Evolutionary conservation across 176 grass and related monocot genomes (phyloP).

Genomic region (Triticum timopheevii): DNA sequence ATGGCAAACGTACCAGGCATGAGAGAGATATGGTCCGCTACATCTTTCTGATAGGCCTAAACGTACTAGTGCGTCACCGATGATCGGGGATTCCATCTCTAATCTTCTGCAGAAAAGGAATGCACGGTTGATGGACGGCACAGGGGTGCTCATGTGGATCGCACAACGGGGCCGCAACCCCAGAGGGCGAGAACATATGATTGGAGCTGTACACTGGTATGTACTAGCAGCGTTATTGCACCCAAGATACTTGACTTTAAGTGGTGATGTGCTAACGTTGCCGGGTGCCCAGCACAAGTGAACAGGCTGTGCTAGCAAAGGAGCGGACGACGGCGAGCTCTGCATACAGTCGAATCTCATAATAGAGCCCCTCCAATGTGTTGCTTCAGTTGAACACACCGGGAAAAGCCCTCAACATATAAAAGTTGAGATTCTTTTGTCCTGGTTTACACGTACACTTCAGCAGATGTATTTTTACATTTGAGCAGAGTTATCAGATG

Average conservation of each 20-base stretch:
- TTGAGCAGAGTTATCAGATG: background rate
- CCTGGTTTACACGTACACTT: background rate
- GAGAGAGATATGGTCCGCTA: conserved; percentile 1
- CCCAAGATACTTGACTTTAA: background rate
- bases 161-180: background rate
- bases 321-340: too few species aligned
- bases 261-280: background rate
- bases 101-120: background rate
- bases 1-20: background rate
- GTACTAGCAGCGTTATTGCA: background rate
- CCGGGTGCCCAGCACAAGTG: background rate
- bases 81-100: background rate
- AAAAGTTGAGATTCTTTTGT: background rate
- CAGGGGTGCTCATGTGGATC: background rate
- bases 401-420: too few species aligned
- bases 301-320: background rate
- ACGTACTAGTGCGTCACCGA: background rate
- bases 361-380: background rate
- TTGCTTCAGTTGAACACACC: too few species aligned
- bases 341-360: background rate
- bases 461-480: background rate
- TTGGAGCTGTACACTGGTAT: background rate
- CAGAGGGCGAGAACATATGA: background rate
- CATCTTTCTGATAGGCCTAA: conserved; percentile 8
- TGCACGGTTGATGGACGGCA: background rate